Base-by-base conservation (phyloP, 208 protist species). In the Leishmania arabica region DNA sequence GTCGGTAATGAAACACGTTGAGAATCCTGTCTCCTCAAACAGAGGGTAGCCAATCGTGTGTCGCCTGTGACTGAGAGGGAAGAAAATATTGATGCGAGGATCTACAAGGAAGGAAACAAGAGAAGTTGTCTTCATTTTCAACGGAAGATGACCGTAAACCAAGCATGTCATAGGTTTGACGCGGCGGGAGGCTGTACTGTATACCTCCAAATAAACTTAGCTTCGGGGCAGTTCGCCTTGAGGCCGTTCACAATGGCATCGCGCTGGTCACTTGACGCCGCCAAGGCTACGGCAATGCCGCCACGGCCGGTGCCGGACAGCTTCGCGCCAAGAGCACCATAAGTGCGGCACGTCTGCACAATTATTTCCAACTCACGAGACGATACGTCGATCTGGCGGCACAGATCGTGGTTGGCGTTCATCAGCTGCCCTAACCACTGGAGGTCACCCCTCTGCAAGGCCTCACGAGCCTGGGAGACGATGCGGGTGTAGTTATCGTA, bases 191-290 rank as follows among this genome's bases (percentile, higher is more conserved):
- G 87, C 3, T 69, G 49, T 51, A 95, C 92, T 8, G 80, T 89
- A 83, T 95, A 96, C 72, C 88, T 90, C 91, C 91, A 96, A 17
- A 96, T 87, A 73, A 93, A 94, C 79, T 93, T 94, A 27, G 91
- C 91, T 15, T 71, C 86, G 49, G 76, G 65, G 83, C 92, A 96
- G 1, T 84, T 34, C 8, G 81, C 31, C 71, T 84, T 79, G 42
- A 95, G 83, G 24, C 60, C 83, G 0, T 87, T 72, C 8, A 88
- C 91, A 45, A 95, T 84, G 69, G 60, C 49, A 42, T 95, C 91
- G 7, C 87, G 81, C 40, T 90, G 74, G 31, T 75, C 68, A 31
- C 54, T 65, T 71, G 73, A 82, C 19, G 76, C 79, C 5, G 85
- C 82, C 40, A 97, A 81, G 15, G 91, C 89, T 40, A 97, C 86